Base-by-base conservation (phyloP, 2,329 filamentous ascomycete genomes). In the Colletotrichum gigasporum region DNA sequence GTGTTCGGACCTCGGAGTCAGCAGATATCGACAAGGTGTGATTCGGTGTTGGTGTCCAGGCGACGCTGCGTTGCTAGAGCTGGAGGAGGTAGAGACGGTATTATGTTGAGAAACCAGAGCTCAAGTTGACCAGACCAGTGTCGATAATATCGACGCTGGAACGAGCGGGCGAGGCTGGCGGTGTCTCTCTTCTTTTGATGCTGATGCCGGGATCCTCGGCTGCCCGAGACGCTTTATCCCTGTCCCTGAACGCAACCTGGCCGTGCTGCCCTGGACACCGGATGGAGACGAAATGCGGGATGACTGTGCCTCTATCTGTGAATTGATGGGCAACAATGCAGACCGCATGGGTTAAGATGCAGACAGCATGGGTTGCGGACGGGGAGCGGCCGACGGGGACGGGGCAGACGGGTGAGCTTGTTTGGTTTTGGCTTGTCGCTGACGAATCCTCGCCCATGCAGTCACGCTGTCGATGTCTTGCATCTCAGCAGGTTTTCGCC, bases 121-220 rank as follows among this genome's bases (percentile, higher is more conserved):
- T 47, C 30, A 35, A 37, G 42, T 20, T 39, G 39, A 44, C 26
- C n/a, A n/a, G n/a, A n/a, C n/a, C n/a, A n/a, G n/a, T n/a, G n/a
- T n/a, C n/a, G n/a, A n/a, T n/a, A n/a, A n/a, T 41, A 8, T 18
- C 22, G 18, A 54, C 32, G 34, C 39, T 52, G 16, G 16, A 8
- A 32, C 20, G 41, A 16, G 20, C 18, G 24, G 34, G 20, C 18
- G n/a, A 59, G 30, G 39, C 45, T 50, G 52, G 39, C n/a, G 4
- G 53, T 30, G 20, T 26, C 26, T 8, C 30, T 37, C 10, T 16
- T 28, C 14, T 48, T 28, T 22, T n/a, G 28, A 62, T 54, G 22
- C 22, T 59, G 6, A 30, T 28, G 16, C 32, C 56, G 62, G 56
- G 62, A 65, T 62, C 34, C 62, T 65, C 62, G 62, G 62, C 52